phyloP scores from a whole-genome alignment of 1,284 basidiomycete genomes.

The Ceratobasidium theobromae region DNA sequence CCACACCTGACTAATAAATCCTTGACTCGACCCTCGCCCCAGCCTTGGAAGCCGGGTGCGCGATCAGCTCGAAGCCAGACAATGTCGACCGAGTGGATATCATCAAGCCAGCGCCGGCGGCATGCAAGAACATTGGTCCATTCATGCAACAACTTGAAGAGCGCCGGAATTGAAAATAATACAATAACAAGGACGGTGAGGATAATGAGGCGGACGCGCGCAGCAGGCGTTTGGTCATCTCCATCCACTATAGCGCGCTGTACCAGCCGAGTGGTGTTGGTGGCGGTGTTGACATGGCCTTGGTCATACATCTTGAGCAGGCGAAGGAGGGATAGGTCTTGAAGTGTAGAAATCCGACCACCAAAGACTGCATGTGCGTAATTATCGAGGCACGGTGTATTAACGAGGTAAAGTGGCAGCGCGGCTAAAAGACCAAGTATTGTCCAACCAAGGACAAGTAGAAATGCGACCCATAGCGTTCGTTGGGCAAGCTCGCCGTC shows the following conservation, averaged over 20 bases:
- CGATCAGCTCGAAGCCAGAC: constrained; percentile 65
- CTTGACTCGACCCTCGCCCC: constrained; percentile 72
- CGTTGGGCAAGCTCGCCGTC: constrained; percentile 72
- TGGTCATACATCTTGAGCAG: constrained; percentile 64
- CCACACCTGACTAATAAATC: constrained; percentile 65
- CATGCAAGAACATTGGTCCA: constrained; percentile 59
- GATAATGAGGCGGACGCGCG: constrained; percentile 60
- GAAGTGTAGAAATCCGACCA: constrained; percentile 65
- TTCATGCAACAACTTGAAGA: constrained; percentile 66
- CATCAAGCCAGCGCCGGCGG: constrained; percentile 59
- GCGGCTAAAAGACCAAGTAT: constrained; percentile 64
- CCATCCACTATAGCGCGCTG: constrained; percentile 47
- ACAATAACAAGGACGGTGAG: constrained; percentile 62
- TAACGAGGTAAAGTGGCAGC: constrained; percentile 69
- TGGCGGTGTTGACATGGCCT: constrained; percentile 46
- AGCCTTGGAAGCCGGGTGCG: constrained; percentile 63
- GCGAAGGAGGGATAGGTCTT: constrained; percentile 72
- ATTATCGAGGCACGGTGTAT: constrained; percentile 64
- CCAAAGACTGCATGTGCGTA: constrained; percentile 50
- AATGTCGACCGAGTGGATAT: constrained; percentile 65
- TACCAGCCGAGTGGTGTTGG: constrained; percentile 14
- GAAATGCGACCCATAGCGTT: constrained; percentile 62
- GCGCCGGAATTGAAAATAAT: constrained; percentile 61
- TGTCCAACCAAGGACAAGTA: constrained; percentile 64
- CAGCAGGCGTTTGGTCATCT: constrained; percentile 49